Conservation (phyloP, 2,329 filamentous ascomycete genomes). For the Exophiala calicioides region DNA sequence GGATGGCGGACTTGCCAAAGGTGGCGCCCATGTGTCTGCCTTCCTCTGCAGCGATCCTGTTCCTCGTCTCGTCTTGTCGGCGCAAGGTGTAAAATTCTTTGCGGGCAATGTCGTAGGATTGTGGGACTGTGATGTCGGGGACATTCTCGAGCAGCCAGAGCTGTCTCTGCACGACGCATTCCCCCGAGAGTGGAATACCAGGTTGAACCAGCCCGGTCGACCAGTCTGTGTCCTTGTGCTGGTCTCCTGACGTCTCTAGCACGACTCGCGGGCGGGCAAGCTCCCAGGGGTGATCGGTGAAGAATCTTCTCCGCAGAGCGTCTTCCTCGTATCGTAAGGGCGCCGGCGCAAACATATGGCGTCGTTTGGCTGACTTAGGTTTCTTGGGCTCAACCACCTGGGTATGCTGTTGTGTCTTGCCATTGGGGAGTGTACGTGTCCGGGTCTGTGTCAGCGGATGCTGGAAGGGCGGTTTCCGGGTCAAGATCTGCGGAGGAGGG, state of each 20-base stretch:
- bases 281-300: constrained; percentile 95
- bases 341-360: constrained; percentile 79
- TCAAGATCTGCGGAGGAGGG: constrained; percentile 61
- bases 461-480: constrained; percentile 57
- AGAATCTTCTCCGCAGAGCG: constrained; percentile 76
- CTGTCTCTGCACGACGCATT: constrained; percentile 91
- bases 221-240: constrained; percentile 61
- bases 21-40: constrained; percentile 81
- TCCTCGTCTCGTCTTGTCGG: constrained; percentile 78
- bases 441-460: constrained; percentile 46
- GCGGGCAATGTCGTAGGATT: constrained; percentile 83
- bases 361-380: constrained; percentile 57
- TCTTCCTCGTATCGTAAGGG: constrained; percentile 82
- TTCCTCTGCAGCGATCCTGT: constrained; percentile 82
- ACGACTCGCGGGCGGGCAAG: constrained; percentile 83
- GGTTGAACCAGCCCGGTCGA: constrained; percentile 70
- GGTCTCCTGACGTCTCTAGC: constrained; percentile 81
- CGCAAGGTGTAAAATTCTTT: constrained; percentile 87
- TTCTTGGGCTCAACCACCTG: constrained; percentile 24
- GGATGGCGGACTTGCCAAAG: constrained; percentile 75
- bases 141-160: constrained; percentile 75
- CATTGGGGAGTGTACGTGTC: constrained; percentile 35
- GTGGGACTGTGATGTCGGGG: constrained; percentile 58
- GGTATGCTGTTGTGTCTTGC: constrained; percentile 25
- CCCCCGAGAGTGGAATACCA: constrained; percentile 76